A percentile compares a stretch with the other conserved stretches of the same genome.
phyloP scores from a whole-genome alignment of 768 basidiomycete genomes.

The Cystobasidiopsis lactophilus region DNA sequence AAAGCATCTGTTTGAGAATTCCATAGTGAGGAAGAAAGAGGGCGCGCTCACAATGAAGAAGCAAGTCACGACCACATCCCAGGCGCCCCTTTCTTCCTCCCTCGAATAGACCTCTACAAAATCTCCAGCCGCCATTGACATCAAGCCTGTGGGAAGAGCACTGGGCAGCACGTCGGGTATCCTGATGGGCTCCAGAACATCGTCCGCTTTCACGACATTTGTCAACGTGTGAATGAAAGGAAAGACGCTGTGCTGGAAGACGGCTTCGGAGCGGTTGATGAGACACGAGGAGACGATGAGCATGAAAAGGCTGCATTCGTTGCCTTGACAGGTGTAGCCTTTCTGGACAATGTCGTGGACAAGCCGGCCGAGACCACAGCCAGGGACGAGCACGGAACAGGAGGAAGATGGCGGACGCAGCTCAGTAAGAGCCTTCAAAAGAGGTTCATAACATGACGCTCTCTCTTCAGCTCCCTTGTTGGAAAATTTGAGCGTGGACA shows the following conservation, averaged over 20 bases:
- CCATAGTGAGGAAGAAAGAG: not conserved
- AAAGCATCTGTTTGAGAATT: too few relatives aligned
- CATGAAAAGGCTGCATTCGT: slow-evolving; percentile 13
- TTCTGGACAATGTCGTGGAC: slow-evolving; percentile 1
- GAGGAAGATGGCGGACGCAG: too few relatives aligned
- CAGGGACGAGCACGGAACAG: not conserved
- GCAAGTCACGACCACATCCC: slow-evolving; percentile 79
- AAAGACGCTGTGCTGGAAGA: slow-evolving; percentile 2
- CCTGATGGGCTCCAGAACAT: not conserved
- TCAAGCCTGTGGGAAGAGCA: not conserved
- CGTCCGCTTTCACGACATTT: slow-evolving; percentile 2
- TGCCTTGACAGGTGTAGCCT: slow-evolving; percentile 6
- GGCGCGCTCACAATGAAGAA: slow-evolving; percentile 50
- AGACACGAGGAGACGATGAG: slow-evolving; percentile 7
- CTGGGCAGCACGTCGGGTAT: slow-evolving; percentile 9
- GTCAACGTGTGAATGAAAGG: slow-evolving; percentile 9
- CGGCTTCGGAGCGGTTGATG: not conserved
- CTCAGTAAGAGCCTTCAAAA: too few relatives aligned
- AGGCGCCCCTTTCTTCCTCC: slow-evolving; percentile 31
- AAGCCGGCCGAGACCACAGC: slow-evolving; percentile 9
- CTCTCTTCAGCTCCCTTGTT: too few relatives aligned
- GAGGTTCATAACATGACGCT: too few relatives aligned
- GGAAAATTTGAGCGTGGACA: too few relatives aligned
- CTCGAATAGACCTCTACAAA: slow-evolving; percentile 8
- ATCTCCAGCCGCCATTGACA: slow-evolving; percentile 10